Base-by-base conservation (phyloP, 495 filamentous ascomycete genomes). In the Hypoxylon subgilvum region DNA sequence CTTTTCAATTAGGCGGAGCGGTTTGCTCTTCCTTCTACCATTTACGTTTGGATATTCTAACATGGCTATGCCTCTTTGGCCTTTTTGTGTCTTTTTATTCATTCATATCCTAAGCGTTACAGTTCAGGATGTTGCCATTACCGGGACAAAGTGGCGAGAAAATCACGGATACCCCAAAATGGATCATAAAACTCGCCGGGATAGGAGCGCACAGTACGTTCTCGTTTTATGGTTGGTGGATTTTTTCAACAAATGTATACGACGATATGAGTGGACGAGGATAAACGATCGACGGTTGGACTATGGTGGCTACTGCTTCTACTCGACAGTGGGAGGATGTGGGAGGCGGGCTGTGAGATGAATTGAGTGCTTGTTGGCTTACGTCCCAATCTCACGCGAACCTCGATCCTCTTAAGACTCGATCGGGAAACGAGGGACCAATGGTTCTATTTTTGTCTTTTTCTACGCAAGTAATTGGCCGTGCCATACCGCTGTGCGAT, bases 401-500 rank as follows among this genome's bases (percentile, higher is more conserved):
- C 48, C 12, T 51, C 25, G 40, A 54, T 59, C 50, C 61, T 59
- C 35, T 30, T 44, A 8, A n/a, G n/a, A 27, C 31, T 50, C 53
- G 32, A 38, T 30, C 38, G 6, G 38, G 61, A 39, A 21, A 49
- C 34, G 30, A 23, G 9, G 36, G 28, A 34, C 34, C 21, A 28
- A 42, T n/a, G 42, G 47, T 63, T 71, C 53, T 63, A 67, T 46
- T 69, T 68, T 62, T 66, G 46, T 58, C 45, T 61, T 58, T 43
- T 52, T 62, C 60, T 57, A 54, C 39, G 52, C 49, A 38, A 60
- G 51, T 34, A 51, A 57, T 55, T 69, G 67, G 69, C 64, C 62
- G 67, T 54, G 69, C 69, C 67, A 69, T 65, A 54, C 56, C 65
- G 62, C 45, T 61, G 54, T 69, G 66, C 63, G 62, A 69, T 69